Base-by-base conservation (phyloP, 208 protist genomes). In the Trypanosoma scelopori region DNA sequence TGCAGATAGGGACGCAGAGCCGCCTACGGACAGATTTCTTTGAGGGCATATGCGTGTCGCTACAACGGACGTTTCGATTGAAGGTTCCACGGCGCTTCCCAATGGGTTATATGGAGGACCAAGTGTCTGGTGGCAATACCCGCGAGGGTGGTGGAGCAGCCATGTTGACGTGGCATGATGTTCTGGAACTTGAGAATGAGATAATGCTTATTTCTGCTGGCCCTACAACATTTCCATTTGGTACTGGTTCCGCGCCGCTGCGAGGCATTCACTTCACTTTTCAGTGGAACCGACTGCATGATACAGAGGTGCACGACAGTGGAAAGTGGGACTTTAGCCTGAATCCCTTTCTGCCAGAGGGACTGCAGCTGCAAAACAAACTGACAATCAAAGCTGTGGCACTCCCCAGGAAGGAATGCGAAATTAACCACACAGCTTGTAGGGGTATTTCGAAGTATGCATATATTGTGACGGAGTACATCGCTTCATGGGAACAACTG, bases 241-340 rank as follows among this genome's bases (percentile, higher is more conserved):
- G 84, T 30, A 87, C 79, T 12, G 49, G 69, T 1, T 73, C 72
- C 13, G 70, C 72, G 23, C 88, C 88, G 27, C 48, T 91, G 20
- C 69, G 78, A 23, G 61, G 81, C 32, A 57, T 94, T 25, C 18
- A 51, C 27, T 87, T 89, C 45, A 74, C 64, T 60, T 86, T 93
- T 61, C 72, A 81, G 52, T 90, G 83, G 87, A 77, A 76, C n/a
- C 77, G 86, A 52, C 71, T 94, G 55, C 71, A 77, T 28, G 88
- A 92, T 43, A 66, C 78, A 20, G 85, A 90, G 43, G 75, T 76
- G 16, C 78, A 84, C 20, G 87, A 87, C 48, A 74, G 55, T 67
- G 61, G 65, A 22, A 58, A 55, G 20, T 41, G 47, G 41, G 68
- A 41, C 42, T 74, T 52, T n/a, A 78, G 66, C 41, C 32, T 81